Base-by-base conservation (phyloP, 768 basidiomycete species). In the Lactifluus piperatus region DNA sequence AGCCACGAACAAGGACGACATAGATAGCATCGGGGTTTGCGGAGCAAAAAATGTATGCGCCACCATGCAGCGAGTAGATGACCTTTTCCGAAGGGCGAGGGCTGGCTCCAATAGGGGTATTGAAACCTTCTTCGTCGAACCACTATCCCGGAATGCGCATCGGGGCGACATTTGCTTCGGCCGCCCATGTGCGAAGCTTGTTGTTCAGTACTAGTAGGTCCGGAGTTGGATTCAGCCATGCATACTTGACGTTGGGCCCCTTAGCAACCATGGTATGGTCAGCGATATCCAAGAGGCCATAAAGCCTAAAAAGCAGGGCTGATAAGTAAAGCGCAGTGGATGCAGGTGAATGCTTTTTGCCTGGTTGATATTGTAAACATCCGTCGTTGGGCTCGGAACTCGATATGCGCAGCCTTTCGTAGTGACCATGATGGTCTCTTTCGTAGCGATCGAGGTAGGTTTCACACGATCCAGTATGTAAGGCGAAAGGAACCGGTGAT, bases 111-210 rank as follows among this genome's bases (percentile, higher is more conserved):
- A 51, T 50, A 8, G 43, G 34, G 5, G 50, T 50, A 24, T 62
- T 20, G n/a, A 16, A 18, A 26, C 34, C 49, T 9, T 54, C 44
- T 26, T 51, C 37, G 32, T 63, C 51, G 14, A 56, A 34, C 66
- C 66, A 67, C 53, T 65, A 67, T 13, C 58, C 66, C 2, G 62
- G 58, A 32, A 65, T 57, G 45, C 59, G 49, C 49, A 47, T 47
- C 3, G 62, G 55, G 24, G 49, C 45, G n/a, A 67, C 64, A 30
- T 56, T 24, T 7, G 58, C 64, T n/a, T n/a, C 41, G n/a, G 57
- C 48, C 10, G 64, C 62, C 41, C 53, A 64, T 13, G 30, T 47
- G 9, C 53, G 24, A n/a, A 65, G 27, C n/a, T 58, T 14, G 16
- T 41, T 57, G 14, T 36, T 47, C 8, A 66, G 13, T n/a, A n/a